phyloP scores from a whole-genome alignment of 257 asterid genomes.

The Nicotiana knightiana region DNA sequence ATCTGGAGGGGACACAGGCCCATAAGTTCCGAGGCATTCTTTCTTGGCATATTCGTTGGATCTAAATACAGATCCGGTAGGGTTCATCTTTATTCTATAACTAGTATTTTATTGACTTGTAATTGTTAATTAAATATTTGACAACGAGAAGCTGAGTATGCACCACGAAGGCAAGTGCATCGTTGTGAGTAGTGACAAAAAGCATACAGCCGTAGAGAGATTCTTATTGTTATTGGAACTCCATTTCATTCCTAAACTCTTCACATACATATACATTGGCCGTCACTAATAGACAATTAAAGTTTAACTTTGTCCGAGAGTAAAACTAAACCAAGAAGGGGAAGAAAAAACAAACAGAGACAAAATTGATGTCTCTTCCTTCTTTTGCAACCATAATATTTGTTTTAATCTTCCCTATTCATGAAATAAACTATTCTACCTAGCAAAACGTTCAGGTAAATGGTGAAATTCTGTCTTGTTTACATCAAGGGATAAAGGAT shows the following conservation, averaged over 20 bases:
- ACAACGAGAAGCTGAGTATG: not conserved
- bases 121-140: not conserved
- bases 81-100: not conserved
- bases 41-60: not conserved
- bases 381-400: not conserved
- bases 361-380: not conserved
- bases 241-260: not conserved
- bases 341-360: not conserved
- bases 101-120: not conserved
- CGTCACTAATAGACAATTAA: not conserved
- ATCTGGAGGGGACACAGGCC: not conserved
- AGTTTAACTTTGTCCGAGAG: not conserved
- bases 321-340: not conserved
- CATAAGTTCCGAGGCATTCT: not conserved
- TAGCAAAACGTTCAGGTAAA: not conserved
- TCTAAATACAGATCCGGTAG: not conserved
- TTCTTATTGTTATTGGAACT: not conserved
- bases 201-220: not conserved
- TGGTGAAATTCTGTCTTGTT: not conserved
- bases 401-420: not conserved
- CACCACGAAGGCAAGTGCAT: not conserved
- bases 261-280: not conserved
- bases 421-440: not conserved
- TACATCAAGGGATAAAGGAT: not conserved
- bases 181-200: too few species aligned